Percentiles rank a stretch among this genome's conserved stretches.
Evolutionary conservation across 1,284 basidiomycete genomes (phyloP).

Genomic region (Ceratobasidium sp.): DNA sequence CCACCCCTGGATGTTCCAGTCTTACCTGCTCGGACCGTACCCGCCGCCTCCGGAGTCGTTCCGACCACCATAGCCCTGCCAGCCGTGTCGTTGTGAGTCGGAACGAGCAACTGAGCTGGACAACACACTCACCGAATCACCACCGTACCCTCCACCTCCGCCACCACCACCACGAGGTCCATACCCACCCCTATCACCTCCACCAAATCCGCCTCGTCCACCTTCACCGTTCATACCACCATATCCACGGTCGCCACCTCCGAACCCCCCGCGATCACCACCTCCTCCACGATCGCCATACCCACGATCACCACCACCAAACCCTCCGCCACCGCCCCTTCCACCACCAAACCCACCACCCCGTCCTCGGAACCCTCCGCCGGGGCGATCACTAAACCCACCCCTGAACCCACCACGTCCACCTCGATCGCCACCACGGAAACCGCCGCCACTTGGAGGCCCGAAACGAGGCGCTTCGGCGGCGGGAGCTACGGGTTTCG

Average conservation of each 20-base stretch:
- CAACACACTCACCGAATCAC: conserved; percentile 20
- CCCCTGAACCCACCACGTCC: conserved; percentile 48
- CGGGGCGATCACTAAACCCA: conserved; percentile 47
- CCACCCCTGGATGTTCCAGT: not conserved
- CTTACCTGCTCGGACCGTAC: conserved; percentile 32
- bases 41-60: conserved; percentile 28
- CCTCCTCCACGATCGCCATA: conserved; percentile 33
- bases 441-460: conserved; percentile 50
- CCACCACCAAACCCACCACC: conserved; percentile 35
- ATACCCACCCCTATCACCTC: conserved; percentile 48
- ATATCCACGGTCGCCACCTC: conserved; percentile 29
- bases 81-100: not conserved
- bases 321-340: conserved; percentile 13
- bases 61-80: conserved; percentile 24
- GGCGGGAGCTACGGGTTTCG: conserved; percentile 79
- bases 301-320: conserved; percentile 10
- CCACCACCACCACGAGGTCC: conserved; percentile 42
- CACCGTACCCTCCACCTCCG: conserved; percentile 18
- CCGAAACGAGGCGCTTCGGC: conserved; percentile 45
- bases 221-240: conserved; percentile 43
- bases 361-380: conserved; percentile 39
- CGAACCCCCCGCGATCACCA: conserved; percentile 37
- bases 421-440: conserved; percentile 49
- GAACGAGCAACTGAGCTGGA: not conserved
- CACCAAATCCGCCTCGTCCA: conserved; percentile 44